These are phyloP conservation scores for Thalassiosira hispida DNA, from an alignment of 352 stramenopile species.

Conservation along the genomic window DNA sequence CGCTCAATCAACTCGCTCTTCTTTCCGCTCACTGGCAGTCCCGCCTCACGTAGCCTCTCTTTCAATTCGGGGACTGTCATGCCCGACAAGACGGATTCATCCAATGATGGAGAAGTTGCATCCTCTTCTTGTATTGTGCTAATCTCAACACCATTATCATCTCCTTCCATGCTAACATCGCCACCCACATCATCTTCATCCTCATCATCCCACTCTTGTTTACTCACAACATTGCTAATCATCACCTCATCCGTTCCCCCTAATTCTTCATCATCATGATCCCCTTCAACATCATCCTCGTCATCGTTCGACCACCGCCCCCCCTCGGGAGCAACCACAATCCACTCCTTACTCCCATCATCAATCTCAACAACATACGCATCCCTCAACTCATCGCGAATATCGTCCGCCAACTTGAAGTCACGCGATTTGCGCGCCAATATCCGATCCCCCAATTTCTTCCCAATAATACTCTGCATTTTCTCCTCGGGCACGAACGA, in stretches of 20 bases:
- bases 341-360: constrained; percentile 51
- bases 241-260: too few species aligned
- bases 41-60: constrained; percentile 64
- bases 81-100: constrained; percentile 18
- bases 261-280: constrained; percentile 16
- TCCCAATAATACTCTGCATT: constrained; percentile 25
- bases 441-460: constrained; percentile 50
- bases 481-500: constrained; percentile 36
- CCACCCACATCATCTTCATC: constrained; percentile 19
- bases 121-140: constrained; percentile 3
- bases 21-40: constrained; percentile 77
- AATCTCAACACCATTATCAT: constrained; percentile 11
- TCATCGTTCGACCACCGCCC: constrained; percentile 24
- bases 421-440: constrained; percentile 41
- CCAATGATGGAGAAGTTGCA: constrained; percentile 7
- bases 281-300: constrained; percentile 21
- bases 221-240: constrained; percentile 38
- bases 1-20: constrained; percentile 80
- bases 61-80: constrained; percentile 74
- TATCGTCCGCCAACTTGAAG: constrained; percentile 57
- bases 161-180: constrained; percentile 17
- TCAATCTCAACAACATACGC: constrained; percentile 51
- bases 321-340: constrained; percentile 26
- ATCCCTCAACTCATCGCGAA: constrained; percentile 47
- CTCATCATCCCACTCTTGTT: constrained; percentile 44